Evolutionary conservation across 306 rosid genomes (phyloP).

Genomic region (Datisca glomerata): DNA sequence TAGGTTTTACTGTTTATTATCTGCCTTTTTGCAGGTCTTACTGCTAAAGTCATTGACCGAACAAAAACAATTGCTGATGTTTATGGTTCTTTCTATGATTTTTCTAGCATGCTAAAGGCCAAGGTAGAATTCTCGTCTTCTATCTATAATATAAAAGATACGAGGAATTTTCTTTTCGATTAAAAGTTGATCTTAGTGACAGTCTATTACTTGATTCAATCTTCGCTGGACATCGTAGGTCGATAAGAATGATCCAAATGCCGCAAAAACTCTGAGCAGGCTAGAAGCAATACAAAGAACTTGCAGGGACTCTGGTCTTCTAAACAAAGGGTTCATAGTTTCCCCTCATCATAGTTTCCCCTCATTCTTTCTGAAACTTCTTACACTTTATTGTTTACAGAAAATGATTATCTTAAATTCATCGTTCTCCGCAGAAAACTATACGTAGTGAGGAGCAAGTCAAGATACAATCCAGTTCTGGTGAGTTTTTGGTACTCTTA

Average conservation of each 20-base stretch:
- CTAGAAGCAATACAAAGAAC: slow-evolving; percentile 56
- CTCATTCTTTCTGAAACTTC: no score
- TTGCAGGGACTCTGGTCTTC: slow-evolving; percentile 75
- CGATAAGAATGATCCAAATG: slow-evolving; percentile 75
- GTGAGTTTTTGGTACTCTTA: slow-evolving; percentile 21
- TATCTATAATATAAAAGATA: neutral
- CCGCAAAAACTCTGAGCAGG: slow-evolving; percentile 70
- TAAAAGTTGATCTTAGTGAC: no score
- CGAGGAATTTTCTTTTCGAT: no score
- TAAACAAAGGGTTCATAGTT: slow-evolving; percentile 43
- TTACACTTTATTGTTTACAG: no score
- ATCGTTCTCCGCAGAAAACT: slow-evolving; percentile 55
- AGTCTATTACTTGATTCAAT: neutral
- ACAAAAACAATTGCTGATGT: slow-evolving; percentile 79
- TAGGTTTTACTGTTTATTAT: neutral
- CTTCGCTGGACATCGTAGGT: slow-evolving; percentile 31
- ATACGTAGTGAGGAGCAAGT: slow-evolving; percentile 25
- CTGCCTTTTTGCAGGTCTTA: slow-evolving; percentile 53
- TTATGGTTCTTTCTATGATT: slow-evolving; percentile 88
- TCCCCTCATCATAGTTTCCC: no score
- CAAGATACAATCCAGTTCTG: slow-evolving; percentile 30
- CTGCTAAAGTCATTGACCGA: slow-evolving; percentile 83
- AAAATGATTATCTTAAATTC: no score
- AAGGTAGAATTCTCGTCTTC: slow-evolving; percentile 44
- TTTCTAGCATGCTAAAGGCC: slow-evolving; percentile 53